Percentiles rank a stretch among this genome's conserved stretches.
Evolutionary conservation across 2,329 filamentous ascomycete species (phyloP).

Genomic region (Sporothrix luriei): DNA sequence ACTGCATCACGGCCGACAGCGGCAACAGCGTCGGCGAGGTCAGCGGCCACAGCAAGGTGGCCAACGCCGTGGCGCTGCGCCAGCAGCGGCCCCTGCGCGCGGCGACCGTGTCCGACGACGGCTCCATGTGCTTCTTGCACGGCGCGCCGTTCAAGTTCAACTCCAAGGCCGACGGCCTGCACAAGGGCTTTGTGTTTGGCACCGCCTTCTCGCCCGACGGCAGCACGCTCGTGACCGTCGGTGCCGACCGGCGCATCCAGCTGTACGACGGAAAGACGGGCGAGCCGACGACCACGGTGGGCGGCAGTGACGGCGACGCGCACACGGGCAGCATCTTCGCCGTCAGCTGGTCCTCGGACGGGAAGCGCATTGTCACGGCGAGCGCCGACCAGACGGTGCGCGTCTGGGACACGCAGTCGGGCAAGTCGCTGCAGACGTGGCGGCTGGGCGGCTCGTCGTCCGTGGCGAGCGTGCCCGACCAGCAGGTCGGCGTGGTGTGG

Average conservation of each 20-base stretch:
- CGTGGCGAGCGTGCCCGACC: constrained; percentile 69
- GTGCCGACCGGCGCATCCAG: constrained; percentile 90
- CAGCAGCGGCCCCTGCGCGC: constrained; percentile 89
- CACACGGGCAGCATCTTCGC: constrained; percentile 93
- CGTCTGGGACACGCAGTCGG: constrained; percentile 86
- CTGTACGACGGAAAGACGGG: constrained; percentile 96
- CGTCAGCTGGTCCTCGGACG: constrained; percentile 86
- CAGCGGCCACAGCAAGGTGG: constrained; percentile 82
- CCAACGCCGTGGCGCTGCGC: constrained; percentile 89
- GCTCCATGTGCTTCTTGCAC: constrained; percentile 86
- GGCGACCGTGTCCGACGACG: constrained; percentile 88
- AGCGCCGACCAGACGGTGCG: constrained; percentile 94
- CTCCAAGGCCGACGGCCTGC: constrained; percentile 73
- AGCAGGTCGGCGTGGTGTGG: constrained; percentile 95
- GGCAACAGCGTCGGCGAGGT: constrained; percentile 96
- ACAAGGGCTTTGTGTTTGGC: constrained; percentile 87
- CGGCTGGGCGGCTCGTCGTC: constrained; percentile 73
- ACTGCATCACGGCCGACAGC: constrained; percentile 92
- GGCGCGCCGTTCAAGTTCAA: constrained; percentile 96
- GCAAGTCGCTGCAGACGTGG: constrained; percentile 79
- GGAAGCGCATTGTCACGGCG: constrained; percentile 82
- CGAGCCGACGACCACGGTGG: constrained; percentile 74
- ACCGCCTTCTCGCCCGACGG: constrained; percentile 91
- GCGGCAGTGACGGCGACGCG: constrained; percentile 56
- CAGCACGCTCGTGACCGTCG: constrained; percentile 77